Evolutionary conservation across 2,329 filamentous ascomycete genomes (phyloP).

Genomic region (Fonsecaea erecta): DNA sequence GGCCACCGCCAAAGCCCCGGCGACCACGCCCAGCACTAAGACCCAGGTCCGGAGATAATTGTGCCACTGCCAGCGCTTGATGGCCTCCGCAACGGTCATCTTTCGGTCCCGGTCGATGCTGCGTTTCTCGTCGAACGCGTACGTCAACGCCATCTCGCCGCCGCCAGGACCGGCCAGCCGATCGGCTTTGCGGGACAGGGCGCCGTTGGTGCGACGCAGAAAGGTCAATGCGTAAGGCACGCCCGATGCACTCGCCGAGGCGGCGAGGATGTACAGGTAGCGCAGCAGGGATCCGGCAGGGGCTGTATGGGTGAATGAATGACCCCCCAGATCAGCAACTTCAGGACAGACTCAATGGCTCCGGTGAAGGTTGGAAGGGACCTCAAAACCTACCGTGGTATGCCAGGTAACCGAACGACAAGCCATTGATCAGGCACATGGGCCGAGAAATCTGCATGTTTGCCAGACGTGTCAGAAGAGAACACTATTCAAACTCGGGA

Average conservation of each 20-base stretch:
- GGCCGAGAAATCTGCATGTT: constrained; percentile 25
- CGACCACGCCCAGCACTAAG: constrained; percentile 24
- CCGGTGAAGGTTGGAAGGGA: no score
- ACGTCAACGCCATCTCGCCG: constrained; percentile 23
- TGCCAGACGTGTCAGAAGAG: not conserved
- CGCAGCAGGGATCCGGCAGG: constrained; percentile 11
- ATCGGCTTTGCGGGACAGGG: constrained; percentile 24
- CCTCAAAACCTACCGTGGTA: constrained; percentile 12
- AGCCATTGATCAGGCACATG: constrained; percentile 25
- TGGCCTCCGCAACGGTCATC: constrained; percentile 16
- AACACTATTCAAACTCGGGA: not conserved
- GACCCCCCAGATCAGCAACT: not conserved
- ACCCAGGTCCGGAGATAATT: constrained; percentile 26
- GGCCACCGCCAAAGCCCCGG: constrained; percentile 24
- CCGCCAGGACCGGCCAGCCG: constrained; percentile 18
- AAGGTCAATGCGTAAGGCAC: constrained; percentile 33
- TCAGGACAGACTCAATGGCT: no score
- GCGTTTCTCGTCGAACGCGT: constrained; percentile 29
- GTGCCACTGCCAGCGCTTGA: constrained; percentile 31
- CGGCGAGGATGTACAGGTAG: constrained; percentile 28
- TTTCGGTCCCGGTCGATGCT: constrained; percentile 24
- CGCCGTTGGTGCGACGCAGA: constrained; percentile 31
- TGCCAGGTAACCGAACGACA: constrained; percentile 30
- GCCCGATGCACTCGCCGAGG: constrained; percentile 25
- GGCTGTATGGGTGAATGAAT: not conserved